These are phyloP conservation scores for Malus asiatica DNA, from an alignment of 306 rosid genomes.

Conservation along the genomic window DNA sequence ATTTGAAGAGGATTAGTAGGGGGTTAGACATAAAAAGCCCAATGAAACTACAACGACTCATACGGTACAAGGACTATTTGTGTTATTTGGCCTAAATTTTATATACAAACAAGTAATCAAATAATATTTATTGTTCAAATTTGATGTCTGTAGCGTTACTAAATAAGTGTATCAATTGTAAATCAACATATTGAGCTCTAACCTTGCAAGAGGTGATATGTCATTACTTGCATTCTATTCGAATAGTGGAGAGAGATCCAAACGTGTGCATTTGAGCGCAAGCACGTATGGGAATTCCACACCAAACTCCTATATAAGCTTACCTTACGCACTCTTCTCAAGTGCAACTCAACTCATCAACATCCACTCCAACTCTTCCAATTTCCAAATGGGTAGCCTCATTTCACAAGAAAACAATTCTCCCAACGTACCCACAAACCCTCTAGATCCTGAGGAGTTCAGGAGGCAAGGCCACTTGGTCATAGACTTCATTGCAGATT, in stretches of 20 bases:
- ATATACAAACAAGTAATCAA: too few relatives aligned
- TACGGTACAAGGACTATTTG: neutral
- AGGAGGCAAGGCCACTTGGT: conserved; percentile 32
- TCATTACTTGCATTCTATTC: too few relatives aligned
- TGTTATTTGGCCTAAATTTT: too few relatives aligned
- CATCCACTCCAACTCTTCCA: neutral
- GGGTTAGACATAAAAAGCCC: neutral
- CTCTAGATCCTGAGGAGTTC: conserved; percentile 29
- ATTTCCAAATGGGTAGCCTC: conserved; percentile 9
- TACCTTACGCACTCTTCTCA: neutral
- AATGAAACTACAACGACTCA: neutral
- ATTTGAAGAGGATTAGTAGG: too few relatives aligned
- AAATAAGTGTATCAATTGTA: neutral
- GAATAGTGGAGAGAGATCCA: too few relatives aligned
- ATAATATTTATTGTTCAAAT: neutral
- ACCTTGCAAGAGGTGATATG: too few relatives aligned
- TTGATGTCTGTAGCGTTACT: neutral
- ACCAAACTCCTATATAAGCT: too few relatives aligned
- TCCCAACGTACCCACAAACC: neutral
- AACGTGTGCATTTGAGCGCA: too few relatives aligned
- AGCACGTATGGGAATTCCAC: too few relatives aligned
- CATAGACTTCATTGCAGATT: conserved; percentile 33
- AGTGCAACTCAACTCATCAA: neutral
- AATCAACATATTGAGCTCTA: too few relatives aligned
- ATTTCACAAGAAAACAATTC: neutral